Base-by-base conservation (phyloP, 345 rosid genomes). In the Cardamine chenopodiifolia region DNA sequence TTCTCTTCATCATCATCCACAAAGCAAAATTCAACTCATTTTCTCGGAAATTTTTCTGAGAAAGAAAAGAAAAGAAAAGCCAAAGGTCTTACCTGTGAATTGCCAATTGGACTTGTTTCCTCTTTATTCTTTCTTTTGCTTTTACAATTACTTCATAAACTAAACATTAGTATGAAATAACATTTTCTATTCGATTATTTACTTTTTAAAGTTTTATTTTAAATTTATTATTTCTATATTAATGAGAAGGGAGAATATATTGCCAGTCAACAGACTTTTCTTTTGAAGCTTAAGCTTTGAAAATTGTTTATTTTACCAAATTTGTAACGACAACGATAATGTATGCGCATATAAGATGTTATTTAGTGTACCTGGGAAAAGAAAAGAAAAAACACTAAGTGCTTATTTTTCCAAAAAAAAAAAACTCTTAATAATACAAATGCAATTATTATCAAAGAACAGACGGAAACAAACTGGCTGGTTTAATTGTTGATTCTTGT, bases 71-170 rank as follows among this genome's bases (percentile, higher is more conserved):
- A 28, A 4, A 40, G 7, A 23, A 42, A 42, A 11, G 68, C 19
- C 39, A 71, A 37, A 17, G 20, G 19, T 60, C 29, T 28, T 28
- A 62, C 64, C 80, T 76, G 75, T 76, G 48, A 70, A 40, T 40
- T 70, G 79, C 65, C 75, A 76, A 69, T 9, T 62, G 79, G 55
- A 76, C 58, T 54, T 31, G 40, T 23, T 44, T 48, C 19, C 57
- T 42, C 59, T 76, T 62, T 69, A 40, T 69, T 69, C 58, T 62
- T 52, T 62, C 34, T 52, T 61, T 61, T 29, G 34, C 26, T 25
- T 25, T 52, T 31, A 32, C 56, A 64, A 31, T 39, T 28, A 71
- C 7, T 61, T 71, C 17, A 42, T 32, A 56, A 72, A 61, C 75
- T 57, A 31, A 70, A 57, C n/a, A 29, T 20, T 25, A 25, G 26